These are phyloP conservation scores for Domatiomyces globalis DNA, from an alignment of 2,329 filamentous ascomycete species.

Conservation along the genomic window DNA sequence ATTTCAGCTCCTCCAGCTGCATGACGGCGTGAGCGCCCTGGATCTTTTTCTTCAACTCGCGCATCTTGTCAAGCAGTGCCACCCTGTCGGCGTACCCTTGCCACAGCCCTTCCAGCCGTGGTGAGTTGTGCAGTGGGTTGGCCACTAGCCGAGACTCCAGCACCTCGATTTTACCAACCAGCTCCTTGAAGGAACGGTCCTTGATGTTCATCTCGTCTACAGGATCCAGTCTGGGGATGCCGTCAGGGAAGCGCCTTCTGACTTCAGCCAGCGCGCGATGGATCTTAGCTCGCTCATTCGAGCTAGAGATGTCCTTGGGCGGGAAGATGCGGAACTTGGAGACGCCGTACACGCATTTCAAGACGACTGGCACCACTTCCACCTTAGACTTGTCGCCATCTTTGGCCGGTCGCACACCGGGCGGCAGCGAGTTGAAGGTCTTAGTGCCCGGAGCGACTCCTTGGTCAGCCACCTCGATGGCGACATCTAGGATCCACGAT, in stretches of 20 bases:
- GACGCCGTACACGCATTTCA: constrained; percentile 73
- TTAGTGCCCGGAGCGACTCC: constrained; percentile 39
- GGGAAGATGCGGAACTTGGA: constrained; percentile 73
- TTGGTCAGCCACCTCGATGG: constrained; percentile 49
- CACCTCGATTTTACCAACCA: constrained; percentile 88
- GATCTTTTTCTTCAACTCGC: constrained; percentile 77
- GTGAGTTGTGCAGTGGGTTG: constrained; percentile 84
- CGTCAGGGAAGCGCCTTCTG: constrained; percentile 78
- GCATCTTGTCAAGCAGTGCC: constrained; percentile 61
- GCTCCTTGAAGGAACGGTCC: constrained; percentile 84
- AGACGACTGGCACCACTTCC: constrained; percentile 71
- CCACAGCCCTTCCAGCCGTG: constrained; percentile 69
- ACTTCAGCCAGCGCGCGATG: constrained; percentile 62
- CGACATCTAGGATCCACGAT: constrained; percentile 67
- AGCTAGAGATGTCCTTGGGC: constrained; percentile 57
- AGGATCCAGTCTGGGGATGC: constrained; percentile 75
- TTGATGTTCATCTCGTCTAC: constrained; percentile 93
- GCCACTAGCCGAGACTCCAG: constrained; percentile 77
- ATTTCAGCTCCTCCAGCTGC: constrained; percentile 91
- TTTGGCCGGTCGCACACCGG: constrained; percentile 45
- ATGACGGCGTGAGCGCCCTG: constrained; percentile 71
- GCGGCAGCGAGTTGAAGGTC: constrained; percentile 51
- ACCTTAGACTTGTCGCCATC: constrained; percentile 54
- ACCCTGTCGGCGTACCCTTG: constrained; percentile 76
- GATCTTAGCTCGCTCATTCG: constrained; percentile 54